A percentile compares a stretch with the other conserved stretches of the same genome.
phyloP scores from a whole-genome alignment of 768 basidiomycete species.

The Kwoniella europaea region DNA sequence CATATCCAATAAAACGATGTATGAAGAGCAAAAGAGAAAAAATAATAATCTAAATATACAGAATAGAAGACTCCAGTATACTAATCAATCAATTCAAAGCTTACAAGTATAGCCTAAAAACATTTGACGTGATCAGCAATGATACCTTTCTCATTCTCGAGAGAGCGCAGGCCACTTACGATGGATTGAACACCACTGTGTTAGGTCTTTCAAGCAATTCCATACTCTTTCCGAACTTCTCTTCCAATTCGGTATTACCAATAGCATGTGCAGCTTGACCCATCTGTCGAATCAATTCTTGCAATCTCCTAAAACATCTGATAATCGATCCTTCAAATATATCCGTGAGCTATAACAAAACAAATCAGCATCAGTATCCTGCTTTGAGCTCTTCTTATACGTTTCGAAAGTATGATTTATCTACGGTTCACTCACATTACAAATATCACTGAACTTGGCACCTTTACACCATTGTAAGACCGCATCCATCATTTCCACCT shows the following conservation, averaged over 20 bases:
- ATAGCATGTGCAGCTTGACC: constrained; percentile 84
- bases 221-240: constrained; percentile 88
- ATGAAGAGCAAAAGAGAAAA: no score
- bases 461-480: constrained; percentile 99
- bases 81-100: background rate
- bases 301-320: constrained; percentile 90
- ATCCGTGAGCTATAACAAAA: constrained; percentile 73
- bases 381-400: background rate
- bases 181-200: constrained; percentile 67
- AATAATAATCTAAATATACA: background rate
- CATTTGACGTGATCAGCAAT: no score
- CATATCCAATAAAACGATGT: no score
- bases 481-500: constrained; percentile 97
- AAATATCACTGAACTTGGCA: constrained; percentile 91
- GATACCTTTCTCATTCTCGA: background rate
- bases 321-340: constrained; percentile 97
- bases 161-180: constrained; percentile 37
- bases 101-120: background rate
- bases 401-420: no score
- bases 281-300: constrained; percentile 96
- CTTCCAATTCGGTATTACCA: constrained; percentile 88
- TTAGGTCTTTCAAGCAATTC: constrained; percentile 93
- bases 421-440: constrained; percentile 87
- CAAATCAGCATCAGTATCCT: background rate
- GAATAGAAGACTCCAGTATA: no score